These are phyloP conservation scores for Lipomyces orientalis DNA, from an alignment of 805 yeast genomes.

Conservation along the genomic window DNA sequence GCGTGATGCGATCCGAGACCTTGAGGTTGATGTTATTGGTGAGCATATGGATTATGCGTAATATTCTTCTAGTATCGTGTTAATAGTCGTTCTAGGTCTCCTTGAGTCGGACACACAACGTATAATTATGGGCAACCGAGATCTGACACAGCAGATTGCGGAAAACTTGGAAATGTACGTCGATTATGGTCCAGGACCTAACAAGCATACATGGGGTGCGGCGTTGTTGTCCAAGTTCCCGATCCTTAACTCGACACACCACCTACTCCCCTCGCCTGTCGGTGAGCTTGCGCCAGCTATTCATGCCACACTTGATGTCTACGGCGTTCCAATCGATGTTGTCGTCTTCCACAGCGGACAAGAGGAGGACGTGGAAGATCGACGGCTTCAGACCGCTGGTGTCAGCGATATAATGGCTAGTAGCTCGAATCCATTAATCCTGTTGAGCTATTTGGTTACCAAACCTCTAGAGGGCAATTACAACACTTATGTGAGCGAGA, in stretches of 20 bases:
- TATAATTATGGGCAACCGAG: slow-evolving; percentile 93
- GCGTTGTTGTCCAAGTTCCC: slow-evolving; percentile 94
- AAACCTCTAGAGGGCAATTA: slow-evolving; percentile 88
- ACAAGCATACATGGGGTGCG: slow-evolving; percentile 98
- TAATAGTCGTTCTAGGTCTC: slow-evolving; percentile 58
- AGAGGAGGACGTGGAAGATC: slow-evolving; percentile 95
- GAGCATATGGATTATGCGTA: background rate
- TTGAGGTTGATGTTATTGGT: slow-evolving; percentile 81
- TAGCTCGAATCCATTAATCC: slow-evolving; percentile 76
- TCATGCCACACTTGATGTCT: slow-evolving; percentile 91
- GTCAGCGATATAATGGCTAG: slow-evolving; percentile 81
- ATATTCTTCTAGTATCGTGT: too few relatives aligned
- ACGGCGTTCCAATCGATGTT: slow-evolving; percentile 85
- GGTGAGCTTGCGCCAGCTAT: slow-evolving; percentile 99
- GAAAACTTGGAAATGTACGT: slow-evolving; percentile 93
- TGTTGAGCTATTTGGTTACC: slow-evolving; percentile 89
- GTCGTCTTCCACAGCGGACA: slow-evolving; percentile 98
- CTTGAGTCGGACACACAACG: slow-evolving; percentile 94
- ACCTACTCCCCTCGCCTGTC: slow-evolving; percentile 91
- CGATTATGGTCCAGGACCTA: slow-evolving; percentile 98
- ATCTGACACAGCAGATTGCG: slow-evolving; percentile 86
- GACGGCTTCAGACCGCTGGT: slow-evolving; percentile 81
- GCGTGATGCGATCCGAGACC: slow-evolving; percentile 79
- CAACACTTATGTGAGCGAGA: slow-evolving; percentile 84
- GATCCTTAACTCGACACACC: slow-evolving; percentile 86